Percentiles rank a stretch among this genome's conserved stretches.
phyloP scores from a whole-genome alignment of 2,329 filamentous ascomycete genomes.

The Cladosporium cucumerinum region DNA sequence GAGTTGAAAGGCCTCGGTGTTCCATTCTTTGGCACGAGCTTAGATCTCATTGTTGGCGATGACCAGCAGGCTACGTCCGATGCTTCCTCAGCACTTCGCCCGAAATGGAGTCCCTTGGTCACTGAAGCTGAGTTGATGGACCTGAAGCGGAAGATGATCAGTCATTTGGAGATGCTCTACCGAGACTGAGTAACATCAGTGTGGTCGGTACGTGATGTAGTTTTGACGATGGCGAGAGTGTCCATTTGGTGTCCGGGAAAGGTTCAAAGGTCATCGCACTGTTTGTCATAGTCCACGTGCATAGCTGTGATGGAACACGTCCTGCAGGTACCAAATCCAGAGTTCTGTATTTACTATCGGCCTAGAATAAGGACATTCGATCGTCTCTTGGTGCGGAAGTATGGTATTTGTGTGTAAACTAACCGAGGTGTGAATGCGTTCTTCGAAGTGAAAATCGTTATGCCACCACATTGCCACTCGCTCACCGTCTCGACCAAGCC shows the following conservation, averaged over 20 bases:
- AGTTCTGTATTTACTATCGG: neutral
- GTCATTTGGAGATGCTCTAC: slow-evolving; percentile 40
- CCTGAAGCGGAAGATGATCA: slow-evolving; percentile 37
- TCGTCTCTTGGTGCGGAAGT: neutral
- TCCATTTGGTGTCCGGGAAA: neutral
- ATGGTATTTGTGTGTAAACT: neutral
- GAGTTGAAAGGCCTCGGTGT: slow-evolving; percentile 58
- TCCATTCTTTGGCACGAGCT: slow-evolving; percentile 57
- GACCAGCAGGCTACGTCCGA: slow-evolving; percentile 17
- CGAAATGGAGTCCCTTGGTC: slow-evolving; percentile 31
- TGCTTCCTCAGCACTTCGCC: slow-evolving; percentile 13
- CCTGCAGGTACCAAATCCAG: neutral
- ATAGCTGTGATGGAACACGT: neutral
- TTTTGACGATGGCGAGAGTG: neutral
- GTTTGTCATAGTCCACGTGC: neutral
- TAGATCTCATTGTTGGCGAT: slow-evolving; percentile 41
- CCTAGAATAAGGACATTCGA: neutral
- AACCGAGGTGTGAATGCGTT: neutral
- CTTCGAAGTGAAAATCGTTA: neutral
- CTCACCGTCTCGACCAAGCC: no score
- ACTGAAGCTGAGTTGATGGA: slow-evolving; percentile 32
- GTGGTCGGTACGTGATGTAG: neutral
- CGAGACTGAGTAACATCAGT: slow-evolving; percentile 29
- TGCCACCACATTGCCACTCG: neutral
- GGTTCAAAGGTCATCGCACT: neutral